Percentiles rank a stretch among this genome's conserved stretches.
Evolutionary conservation across 2,329 filamentous ascomycete species (phyloP).

Genomic region (Beauveria bassiana): DNA sequence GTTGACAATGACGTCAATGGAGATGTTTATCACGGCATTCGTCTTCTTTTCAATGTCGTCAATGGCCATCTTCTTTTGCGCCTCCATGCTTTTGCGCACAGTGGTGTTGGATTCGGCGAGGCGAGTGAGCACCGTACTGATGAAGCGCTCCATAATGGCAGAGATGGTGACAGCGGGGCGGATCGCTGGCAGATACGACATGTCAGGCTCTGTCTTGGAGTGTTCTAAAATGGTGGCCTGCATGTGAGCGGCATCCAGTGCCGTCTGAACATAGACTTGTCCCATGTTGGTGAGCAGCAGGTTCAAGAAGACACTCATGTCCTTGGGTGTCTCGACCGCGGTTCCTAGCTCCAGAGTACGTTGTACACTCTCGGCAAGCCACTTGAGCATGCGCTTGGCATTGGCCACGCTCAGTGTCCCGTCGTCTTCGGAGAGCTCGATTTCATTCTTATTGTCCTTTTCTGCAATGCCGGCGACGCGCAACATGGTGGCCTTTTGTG

Average conservation of each 20-base stretch:
- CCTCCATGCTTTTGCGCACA: slow-evolving; percentile 82
- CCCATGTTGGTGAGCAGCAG: slow-evolving; percentile 83
- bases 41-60: slow-evolving; percentile 80
- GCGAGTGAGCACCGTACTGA: slow-evolving; percentile 81
- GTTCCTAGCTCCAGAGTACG: slow-evolving; percentile 85
- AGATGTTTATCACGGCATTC: slow-evolving; percentile 49
- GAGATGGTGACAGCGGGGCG: slow-evolving; percentile 80
- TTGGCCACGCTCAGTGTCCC: slow-evolving; percentile 74
- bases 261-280: slow-evolving; percentile 66
- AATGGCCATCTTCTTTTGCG: slow-evolving; percentile 65
- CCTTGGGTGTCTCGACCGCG: slow-evolving; percentile 83
- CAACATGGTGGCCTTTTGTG: slow-evolving; percentile 85
- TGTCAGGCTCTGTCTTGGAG: slow-evolving; percentile 76
- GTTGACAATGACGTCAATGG: slow-evolving; percentile 60
- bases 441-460: slow-evolving; percentile 70
- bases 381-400: slow-evolving; percentile 96
- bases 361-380: slow-evolving; percentile 91
- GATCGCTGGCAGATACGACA: slow-evolving; percentile 72
- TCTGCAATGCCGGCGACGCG: slow-evolving; percentile 79
- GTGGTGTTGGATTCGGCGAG: slow-evolving; percentile 86
- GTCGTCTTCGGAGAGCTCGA: slow-evolving; percentile 86
- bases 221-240: slow-evolving; percentile 69
- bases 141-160: slow-evolving; percentile 88
- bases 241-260: slow-evolving; percentile 63
- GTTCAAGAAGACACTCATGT: slow-evolving; percentile 77